Evolutionary conservation across 179 eudicot genomes (phyloP).

Genomic region (Beta macrorhiza): DNA sequence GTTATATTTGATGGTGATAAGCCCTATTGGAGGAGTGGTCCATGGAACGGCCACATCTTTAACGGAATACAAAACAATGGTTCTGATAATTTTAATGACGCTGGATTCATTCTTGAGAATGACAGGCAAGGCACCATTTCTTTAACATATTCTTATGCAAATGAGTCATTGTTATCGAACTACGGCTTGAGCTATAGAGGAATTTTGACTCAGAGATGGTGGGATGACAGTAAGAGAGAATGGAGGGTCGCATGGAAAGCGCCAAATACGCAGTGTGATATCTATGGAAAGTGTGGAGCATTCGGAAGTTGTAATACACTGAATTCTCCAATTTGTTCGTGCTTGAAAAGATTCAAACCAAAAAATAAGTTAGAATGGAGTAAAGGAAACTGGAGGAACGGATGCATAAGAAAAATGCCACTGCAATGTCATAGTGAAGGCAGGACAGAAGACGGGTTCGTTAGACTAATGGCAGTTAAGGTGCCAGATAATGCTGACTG

Average conservation of each 20-base stretch:
- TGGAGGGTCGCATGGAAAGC: slow-evolving; percentile 16
- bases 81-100: background rate
- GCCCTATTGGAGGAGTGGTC: slow-evolving; percentile 28
- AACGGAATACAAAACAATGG: slow-evolving; percentile 16
- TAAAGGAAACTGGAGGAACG: slow-evolving; percentile 27
- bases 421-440: slow-evolving; percentile 16
- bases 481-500: slow-evolving; percentile 33
- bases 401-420: slow-evolving; percentile 32
- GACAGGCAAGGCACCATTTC: slow-evolving; percentile 23
- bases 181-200: slow-evolving; percentile 18
- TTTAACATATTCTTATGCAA: slow-evolving; percentile 5
- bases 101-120: slow-evolving; percentile 23
- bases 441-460: slow-evolving; percentile 35
- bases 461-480: slow-evolving; percentile 29
- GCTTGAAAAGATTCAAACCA: slow-evolving; percentile 31
- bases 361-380: slow-evolving; percentile 23
- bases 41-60: slow-evolving; percentile 27
- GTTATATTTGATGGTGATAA: slow-evolving; percentile 17
- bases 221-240: slow-evolving; percentile 11
- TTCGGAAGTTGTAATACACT: slow-evolving; percentile 15
- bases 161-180: slow-evolving; percentile 7
- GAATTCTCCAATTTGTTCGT: slow-evolving; percentile 31
- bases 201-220: slow-evolving; percentile 21
- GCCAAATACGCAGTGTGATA: background rate
- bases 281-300: slow-evolving; percentile 21